Base-by-base conservation (phyloP, 176 grass and related monocot species). In the Areca catechu region DNA sequence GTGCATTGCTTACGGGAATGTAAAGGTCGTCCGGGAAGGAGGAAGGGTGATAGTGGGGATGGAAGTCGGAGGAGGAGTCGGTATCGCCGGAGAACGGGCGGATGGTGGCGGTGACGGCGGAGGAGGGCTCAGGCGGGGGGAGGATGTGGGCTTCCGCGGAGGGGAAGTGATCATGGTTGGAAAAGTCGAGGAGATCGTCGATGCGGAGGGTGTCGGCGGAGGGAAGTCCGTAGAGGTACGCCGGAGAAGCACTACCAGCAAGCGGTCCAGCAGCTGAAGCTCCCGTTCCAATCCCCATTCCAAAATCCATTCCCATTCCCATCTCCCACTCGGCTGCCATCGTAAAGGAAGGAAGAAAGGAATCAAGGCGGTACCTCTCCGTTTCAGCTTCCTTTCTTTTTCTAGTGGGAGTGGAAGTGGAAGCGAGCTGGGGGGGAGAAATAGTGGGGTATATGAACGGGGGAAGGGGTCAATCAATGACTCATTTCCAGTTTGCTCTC, bases 261-360 rank as follows among this genome's bases (percentile, higher is more conserved):
- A 24, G 22, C 3, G 49, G 16, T 19, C 50, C 50, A 5, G 17
- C 23, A 53, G 50, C 16, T 14, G 24, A 20, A 20, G 15, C 22
- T 27, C 22, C 22, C 49, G 3, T 30, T 53, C 49, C 22, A 16
- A 29, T 29, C 6, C 49, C 22, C 22, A 29, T 29, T 16, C 4
- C 23, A 24, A 66, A 66, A 24, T 66, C 24, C 63, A 65, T 51
- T 7, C 16, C 49, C 12, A 28, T 48, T 48, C 22, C 22, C 21
- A 20, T 17, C 22, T 27, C 50, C 50, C 50, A 29, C 24, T 28
- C 24, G 25, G 79, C 69, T 43, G 84, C 84, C 88, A 98, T 98
- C 56, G 34, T 15, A 25, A 62, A 49, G 24, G 49, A 24, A 54
- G 16, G 22, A 20, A 51, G 27, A 0, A 29, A 29, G 63, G 59